Conservation (phyloP, 2,329 filamentous ascomycete species). For the Scolecobasidium constrictum region DNA sequence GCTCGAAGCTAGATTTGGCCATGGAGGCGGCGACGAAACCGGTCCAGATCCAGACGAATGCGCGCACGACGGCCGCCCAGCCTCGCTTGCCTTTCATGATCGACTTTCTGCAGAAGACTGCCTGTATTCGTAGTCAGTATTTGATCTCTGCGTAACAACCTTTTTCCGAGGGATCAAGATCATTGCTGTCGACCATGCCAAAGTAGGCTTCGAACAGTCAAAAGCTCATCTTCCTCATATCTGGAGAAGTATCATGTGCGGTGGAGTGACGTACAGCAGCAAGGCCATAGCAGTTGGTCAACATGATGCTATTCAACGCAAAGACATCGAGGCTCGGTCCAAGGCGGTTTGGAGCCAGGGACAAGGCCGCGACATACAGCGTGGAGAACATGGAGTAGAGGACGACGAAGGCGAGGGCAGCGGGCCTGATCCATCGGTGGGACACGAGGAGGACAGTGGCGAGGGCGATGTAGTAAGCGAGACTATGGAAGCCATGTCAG, state of each 20-base stretch:
- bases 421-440: slow-evolving; percentile 7
- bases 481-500: not conserved
- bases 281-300: slow-evolving; percentile 5
- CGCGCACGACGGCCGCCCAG: slow-evolving; percentile 4
- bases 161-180: too few relatives aligned
- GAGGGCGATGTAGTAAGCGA: not conserved
- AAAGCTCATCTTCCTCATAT: too few relatives aligned
- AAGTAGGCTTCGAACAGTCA: too few relatives aligned
- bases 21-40: slow-evolving; percentile 4
- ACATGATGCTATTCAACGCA: slow-evolving; percentile 2
- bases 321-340: slow-evolving; percentile 6
- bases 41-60: slow-evolving; percentile 7
- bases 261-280: too few relatives aligned
- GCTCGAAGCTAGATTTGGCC: slow-evolving; percentile 6
- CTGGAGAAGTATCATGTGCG: too few relatives aligned
- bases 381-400: slow-evolving; percentile 8
- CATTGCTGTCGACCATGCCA: too few relatives aligned
- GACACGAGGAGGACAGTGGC: slow-evolving; percentile 4
- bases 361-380: slow-evolving; percentile 6
- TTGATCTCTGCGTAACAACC: too few relatives aligned
- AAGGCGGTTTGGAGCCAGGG: slow-evolving; percentile 6
- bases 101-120: slow-evolving; percentile 2
- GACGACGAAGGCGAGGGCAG: slow-evolving; percentile 3
- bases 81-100: not conserved
- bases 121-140: too few relatives aligned